Base-by-base conservation (phyloP, 108 stramenopile species). In the Skeletonema menzelii region DNA sequence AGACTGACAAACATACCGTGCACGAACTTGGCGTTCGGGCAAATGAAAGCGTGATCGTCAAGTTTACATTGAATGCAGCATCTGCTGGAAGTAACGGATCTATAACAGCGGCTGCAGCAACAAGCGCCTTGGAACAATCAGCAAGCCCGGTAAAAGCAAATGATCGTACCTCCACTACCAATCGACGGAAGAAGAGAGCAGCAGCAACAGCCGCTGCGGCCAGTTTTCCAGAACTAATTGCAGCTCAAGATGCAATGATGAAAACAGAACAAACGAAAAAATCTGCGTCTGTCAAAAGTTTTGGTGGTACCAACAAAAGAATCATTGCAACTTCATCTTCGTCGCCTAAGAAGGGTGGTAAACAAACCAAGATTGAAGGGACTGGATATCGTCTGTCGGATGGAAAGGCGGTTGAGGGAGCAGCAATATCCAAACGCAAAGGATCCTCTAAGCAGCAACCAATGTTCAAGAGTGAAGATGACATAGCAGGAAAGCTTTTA, bases 401-500 rank as follows among this genome's bases (percentile, higher is more conserved):
- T 56, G 72, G 72, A 8, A 72, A 74, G 59, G 27, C 65, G 42
- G 62, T 84, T 26, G 57, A 69, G 28, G 60, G 40, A 55, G 42
- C 67, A 55, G 42, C 67, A 61, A 26, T 17, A 24, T 32, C 24
- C 13, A 60, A 37, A 46, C 14, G 40, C 38, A 24, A 27, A 38
- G 13, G 20, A 27, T 20, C 27, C 42, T 15, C 24, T 1, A 42
- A 57, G 14, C 35, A 59, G 7, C 20, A 30, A 56, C 59, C 64
- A 5, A 32, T 75, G 46, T 72, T 74, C 35, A 57, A 59, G 40
- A 76, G 59, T 40, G 79, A 85, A 65, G 86, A 85, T 12, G 94
- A 95, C 75, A 74, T 92, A 65, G 85, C 90, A 2, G 69, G 59
- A 27, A 79, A 84, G 2, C 71, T 95, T 17, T 57, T 95, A 55